Conservation (phyloP, 2,329 filamentous ascomycete genomes). For the Paramyrothecium roridum region DNA sequence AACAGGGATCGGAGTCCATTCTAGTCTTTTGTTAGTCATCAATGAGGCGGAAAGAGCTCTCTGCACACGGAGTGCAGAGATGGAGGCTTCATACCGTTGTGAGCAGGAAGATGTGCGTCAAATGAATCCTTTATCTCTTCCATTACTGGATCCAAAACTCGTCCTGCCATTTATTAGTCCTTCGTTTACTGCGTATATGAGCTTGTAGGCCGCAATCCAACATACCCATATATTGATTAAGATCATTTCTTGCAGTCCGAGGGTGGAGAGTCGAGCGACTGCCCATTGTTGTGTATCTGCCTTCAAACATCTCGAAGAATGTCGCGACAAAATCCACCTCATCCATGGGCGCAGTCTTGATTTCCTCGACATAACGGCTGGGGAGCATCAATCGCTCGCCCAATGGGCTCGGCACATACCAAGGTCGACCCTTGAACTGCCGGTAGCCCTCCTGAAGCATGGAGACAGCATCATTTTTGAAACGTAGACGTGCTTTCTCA, state of each 20-base stretch:
- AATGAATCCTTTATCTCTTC: constrained; percentile 18
- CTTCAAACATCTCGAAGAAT: constrained; percentile 26
- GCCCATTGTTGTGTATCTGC: constrained; percentile 25
- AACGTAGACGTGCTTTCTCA: neutral
- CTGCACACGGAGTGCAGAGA: too few relatives aligned
- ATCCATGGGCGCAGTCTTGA: constrained; percentile 18
- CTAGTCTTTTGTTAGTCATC: constrained; percentile 3
- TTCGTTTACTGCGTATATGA: too few relatives aligned
- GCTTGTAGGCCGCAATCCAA: too few relatives aligned
- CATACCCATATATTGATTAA: constrained; percentile 18
- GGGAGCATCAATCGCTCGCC: constrained; percentile 24
- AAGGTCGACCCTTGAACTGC: constrained; percentile 1
- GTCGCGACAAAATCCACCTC: constrained; percentile 22
- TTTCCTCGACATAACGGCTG: constrained; percentile 19
- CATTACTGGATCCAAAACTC: constrained; percentile 13
- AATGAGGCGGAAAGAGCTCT: too few relatives aligned
- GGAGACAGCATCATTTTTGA: neutral
- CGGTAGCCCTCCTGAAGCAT: neutral
- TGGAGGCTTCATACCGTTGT: constrained; percentile 7
- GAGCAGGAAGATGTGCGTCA: constrained; percentile 11
- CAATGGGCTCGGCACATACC: constrained; percentile 20
- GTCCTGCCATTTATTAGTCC: too few relatives aligned
- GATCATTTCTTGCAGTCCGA: constrained; percentile 16
- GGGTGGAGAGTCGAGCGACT: constrained; percentile 22
- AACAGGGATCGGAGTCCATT: constrained; percentile 19